Conservation (phyloP, 106 monocot species). For the Acorus gramineus region DNA sequence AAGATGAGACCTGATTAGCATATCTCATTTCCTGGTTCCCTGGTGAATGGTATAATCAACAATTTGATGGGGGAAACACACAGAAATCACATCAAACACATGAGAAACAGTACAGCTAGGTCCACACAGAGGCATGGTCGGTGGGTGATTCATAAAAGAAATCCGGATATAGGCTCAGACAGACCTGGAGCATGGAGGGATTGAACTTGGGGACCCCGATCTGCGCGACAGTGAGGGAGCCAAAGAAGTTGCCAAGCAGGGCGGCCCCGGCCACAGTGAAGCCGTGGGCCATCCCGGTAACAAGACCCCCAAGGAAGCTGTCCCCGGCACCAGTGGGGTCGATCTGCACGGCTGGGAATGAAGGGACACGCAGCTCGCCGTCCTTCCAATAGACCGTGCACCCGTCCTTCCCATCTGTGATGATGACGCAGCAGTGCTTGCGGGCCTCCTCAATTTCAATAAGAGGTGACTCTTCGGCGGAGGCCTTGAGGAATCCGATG, state of each 20-base stretch:
- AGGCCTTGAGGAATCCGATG: conserved; percentile 75
- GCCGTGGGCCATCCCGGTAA: conserved; percentile 49
- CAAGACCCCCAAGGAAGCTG: conserved; percentile 79
- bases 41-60: too few species aligned
- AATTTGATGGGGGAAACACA: too few species aligned
- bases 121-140: too few species aligned
- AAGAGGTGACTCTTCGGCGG: conserved; percentile 75
- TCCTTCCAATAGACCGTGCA: conserved; percentile 74
- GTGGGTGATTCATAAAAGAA: too few species aligned
- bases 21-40: too few species aligned
- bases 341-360: conserved; percentile 54
- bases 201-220: conserved; percentile 76
- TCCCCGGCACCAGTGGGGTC: conserved; percentile 94
- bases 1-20: too few species aligned
- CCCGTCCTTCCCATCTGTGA: conserved; percentile 75
- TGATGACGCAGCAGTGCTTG: conserved; percentile 59
- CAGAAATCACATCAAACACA: too few species aligned
- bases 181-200: conserved; percentile 52
- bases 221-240: conserved; percentile 71
- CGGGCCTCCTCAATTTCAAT: conserved; percentile 51
- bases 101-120: too few species aligned
- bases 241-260: conserved; percentile 80
- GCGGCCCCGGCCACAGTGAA: conserved; percentile 57
- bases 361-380: conserved; percentile 38
- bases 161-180: neutral